Base-by-base conservation (phyloP, 805 yeast genomes). In the Yarrowia porcina region DNA sequence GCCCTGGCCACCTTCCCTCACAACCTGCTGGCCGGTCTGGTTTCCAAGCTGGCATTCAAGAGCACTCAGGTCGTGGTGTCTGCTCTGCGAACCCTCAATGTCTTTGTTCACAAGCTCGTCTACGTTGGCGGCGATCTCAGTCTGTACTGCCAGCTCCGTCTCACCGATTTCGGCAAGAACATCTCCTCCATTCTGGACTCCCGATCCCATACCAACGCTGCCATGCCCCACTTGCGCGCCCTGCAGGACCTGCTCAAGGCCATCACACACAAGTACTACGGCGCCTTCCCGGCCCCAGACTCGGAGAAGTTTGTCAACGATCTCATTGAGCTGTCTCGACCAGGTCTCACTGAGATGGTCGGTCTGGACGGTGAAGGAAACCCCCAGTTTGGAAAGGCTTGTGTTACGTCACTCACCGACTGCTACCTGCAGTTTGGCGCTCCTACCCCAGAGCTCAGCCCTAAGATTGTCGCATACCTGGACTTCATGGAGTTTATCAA, bases 231-330 rank as follows among this genome's bases (percentile, higher is more conserved):
- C 33, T 66, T 68, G 15, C 64, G 61, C 28, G 67, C 66, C 54
- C 63, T 68, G 28, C 70, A 68, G 61, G 70, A 66, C 59, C 61
- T 68, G 17, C 56, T 67, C 52, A 68, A 67, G 56, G 69, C 67
- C 21, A 56, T 61, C 50, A 65, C 67, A 18, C 39, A 57, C 35
- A 66, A 65, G 52, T 64, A 62, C 18, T 41, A 56, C 39, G 6
- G 57, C n/a, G 35, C 28, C 13, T 56, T 65, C 39, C 60, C 50
- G 9, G 15, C 39, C 28, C 52, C 66, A 30, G 65, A 66, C 36
- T 47, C 63, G 18, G 61, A 62, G 6, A 64, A 38, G 17, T 61
- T 54, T 27, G 54, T 63, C 12, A 28, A 35, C 25, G 65, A 64
- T 49, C 60, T 64, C 10, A 63, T 64, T 27, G 66, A 50, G 30